Evolutionary conservation across 495 filamentous ascomycete species (phyloP).

Genomic region (Glonium stellatum): DNA sequence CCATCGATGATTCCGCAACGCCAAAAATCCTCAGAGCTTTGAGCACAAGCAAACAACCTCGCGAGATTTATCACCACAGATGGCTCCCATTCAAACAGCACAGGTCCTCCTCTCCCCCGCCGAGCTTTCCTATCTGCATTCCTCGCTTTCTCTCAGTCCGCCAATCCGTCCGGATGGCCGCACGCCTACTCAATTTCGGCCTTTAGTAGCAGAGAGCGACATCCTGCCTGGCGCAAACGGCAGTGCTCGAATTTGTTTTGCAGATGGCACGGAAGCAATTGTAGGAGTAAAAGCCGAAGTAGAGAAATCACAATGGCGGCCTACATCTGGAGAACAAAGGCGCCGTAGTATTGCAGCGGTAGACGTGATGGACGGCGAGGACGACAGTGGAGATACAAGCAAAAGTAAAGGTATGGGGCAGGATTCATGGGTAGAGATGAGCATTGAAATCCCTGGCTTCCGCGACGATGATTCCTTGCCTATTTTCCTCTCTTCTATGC

Average conservation of each 20-base stretch:
- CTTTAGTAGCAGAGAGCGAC: slow-evolving; percentile 77
- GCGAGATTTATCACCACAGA: slow-evolving; percentile 3
- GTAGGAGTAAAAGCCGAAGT: slow-evolving; percentile 94
- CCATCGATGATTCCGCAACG: background rate
- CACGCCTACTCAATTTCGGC: slow-evolving; percentile 78
- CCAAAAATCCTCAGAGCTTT: background rate
- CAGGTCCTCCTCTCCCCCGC: slow-evolving; percentile 71
- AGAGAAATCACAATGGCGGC: slow-evolving; percentile 50
- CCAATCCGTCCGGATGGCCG: slow-evolving; percentile 88
- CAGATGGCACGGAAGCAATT: slow-evolving; percentile 90
- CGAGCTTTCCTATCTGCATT: slow-evolving; percentile 92
- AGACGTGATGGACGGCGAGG: slow-evolving; percentile 30
- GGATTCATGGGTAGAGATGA: slow-evolving; percentile 71
- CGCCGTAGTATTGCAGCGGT: slow-evolving; percentile 23
- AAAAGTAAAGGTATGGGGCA: slow-evolving; percentile 36
- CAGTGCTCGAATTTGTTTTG: slow-evolving; percentile 85
- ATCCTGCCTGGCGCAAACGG: slow-evolving; percentile 87
- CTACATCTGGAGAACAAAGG: background rate
- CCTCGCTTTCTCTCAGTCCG: slow-evolving; percentile 68
- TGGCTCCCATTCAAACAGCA: slow-evolving; percentile 30
- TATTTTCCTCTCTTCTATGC: slow-evolving; percentile 77
- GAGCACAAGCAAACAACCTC: background rate
- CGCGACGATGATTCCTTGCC: slow-evolving; percentile 87
- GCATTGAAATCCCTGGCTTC: slow-evolving; percentile 76
- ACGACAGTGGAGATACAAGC: slow-evolving; percentile 31